A percentile compares a stretch with the other conserved stretches of the same genome.
Evolutionary conservation across 768 basidiomycete species (phyloP).

Genomic region (Russula foetens): DNA sequence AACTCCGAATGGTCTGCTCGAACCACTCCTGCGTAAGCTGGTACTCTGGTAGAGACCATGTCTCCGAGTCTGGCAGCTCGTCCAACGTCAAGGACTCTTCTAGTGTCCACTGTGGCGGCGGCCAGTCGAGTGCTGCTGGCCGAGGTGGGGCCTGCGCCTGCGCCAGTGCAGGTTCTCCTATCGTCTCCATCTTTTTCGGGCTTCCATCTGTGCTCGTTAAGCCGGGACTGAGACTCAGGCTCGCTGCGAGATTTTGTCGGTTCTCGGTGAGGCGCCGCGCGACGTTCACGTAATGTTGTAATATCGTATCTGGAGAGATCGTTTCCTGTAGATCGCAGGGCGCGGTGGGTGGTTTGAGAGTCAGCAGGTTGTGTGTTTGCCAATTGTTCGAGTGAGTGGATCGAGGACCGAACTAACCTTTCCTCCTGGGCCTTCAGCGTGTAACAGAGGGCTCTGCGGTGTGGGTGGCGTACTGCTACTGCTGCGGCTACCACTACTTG

Average conservation of each 20-base stretch:
- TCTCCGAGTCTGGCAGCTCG: conserved; percentile 1
- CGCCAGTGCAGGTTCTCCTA: not conserved
- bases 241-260: not conserved
- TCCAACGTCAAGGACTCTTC: not conserved
- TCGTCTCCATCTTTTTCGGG: not conserved
- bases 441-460: not conserved
- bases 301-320: not conserved
- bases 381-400: too few relatives aligned
- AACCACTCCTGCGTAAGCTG: conserved; percentile 14
- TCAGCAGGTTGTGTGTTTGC: too few relatives aligned
- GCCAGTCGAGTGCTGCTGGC: not conserved
- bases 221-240: not conserved
- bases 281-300: not conserved
- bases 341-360: too few relatives aligned
- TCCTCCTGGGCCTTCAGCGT: too few relatives aligned
- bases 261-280: not conserved
- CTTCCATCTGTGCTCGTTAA: not conserved
- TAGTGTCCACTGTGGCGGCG: not conserved
- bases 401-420: not conserved
- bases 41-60: not conserved
- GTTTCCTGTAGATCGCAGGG: not conserved
- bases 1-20: not conserved
- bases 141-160: not conserved
- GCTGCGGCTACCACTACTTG: not conserved
- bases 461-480: not conserved